A percentile compares a stretch with the other conserved stretches of the same genome.
phyloP scores from a whole-genome alignment of 495 filamentous ascomycete genomes.

The Ramalina intermedia region DNA sequence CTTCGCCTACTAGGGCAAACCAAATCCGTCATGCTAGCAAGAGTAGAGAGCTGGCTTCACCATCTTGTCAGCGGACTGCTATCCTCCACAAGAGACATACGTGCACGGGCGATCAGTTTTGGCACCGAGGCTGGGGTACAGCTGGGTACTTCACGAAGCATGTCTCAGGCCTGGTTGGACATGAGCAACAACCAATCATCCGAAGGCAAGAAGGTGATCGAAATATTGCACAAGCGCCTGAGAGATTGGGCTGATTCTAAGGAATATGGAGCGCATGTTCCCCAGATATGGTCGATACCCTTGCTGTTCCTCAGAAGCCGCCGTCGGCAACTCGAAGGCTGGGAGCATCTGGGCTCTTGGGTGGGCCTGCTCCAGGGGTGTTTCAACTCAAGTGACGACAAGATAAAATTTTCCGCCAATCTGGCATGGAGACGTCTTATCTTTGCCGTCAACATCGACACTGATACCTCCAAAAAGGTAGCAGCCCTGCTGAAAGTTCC shows the following conservation, averaged over 20 bases:
- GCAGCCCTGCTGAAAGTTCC: conserved; percentile 56
- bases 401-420: conserved; percentile 62
- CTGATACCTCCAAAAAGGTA: conserved; percentile 41
- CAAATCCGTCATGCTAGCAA: conserved; percentile 45
- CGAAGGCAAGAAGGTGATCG: conserved; percentile 43
- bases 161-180: conserved; percentile 49
- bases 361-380: conserved; percentile 63
- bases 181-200: conserved; percentile 44
- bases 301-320: conserved; percentile 58
- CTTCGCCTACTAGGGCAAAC: conserved; percentile 55
- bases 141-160: conserved; percentile 47
- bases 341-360: conserved; percentile 60
- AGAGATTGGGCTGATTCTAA: conserved; percentile 51
- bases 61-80: conserved; percentile 72
- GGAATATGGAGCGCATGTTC: conserved; percentile 52
- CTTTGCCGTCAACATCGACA: conserved; percentile 48
- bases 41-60: conserved; percentile 55
- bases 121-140: conserved; percentile 50
- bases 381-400: conserved; percentile 64
- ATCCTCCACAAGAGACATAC: conserved; percentile 59
- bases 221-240: conserved; percentile 52
- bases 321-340: conserved; percentile 46
- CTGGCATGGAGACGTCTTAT: conserved; percentile 74
- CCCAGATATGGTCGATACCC: conserved; percentile 76
- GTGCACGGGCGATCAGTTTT: conserved; percentile 55